phyloP scores from a whole-genome alignment of 805 yeast species.

The Hanseniaspora occidentalis region DNA sequence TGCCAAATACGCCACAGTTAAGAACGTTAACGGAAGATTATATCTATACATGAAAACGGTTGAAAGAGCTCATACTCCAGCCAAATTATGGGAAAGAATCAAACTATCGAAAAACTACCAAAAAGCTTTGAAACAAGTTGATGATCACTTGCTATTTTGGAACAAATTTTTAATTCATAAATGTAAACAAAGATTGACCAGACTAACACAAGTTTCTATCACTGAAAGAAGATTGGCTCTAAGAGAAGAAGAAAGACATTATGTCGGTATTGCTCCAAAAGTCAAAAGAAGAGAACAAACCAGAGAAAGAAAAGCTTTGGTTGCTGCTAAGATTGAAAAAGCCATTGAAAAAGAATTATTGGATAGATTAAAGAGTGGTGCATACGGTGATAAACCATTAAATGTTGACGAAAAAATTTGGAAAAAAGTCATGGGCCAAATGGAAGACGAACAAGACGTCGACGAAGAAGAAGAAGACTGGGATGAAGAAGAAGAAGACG shows the following conservation, averaged over 20 bases:
- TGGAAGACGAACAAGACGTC: conserved; percentile 53
- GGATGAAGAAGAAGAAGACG: conserved; percentile 36
- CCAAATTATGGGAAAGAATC: conserved; percentile 89
- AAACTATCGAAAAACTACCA: conserved; percentile 80
- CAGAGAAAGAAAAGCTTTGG: conserved; percentile 91
- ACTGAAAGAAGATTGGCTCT: conserved; percentile 89
- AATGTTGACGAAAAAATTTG: conserved; percentile 94
- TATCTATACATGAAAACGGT: conserved; percentile 93
- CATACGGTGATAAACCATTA: conserved; percentile 95
- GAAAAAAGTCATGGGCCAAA: conserved; percentile 83
- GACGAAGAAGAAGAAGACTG: conserved; percentile 31
- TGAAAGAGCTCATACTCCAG: conserved; percentile 94
- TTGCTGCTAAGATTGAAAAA: conserved; percentile 93
- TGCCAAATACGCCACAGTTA: conserved; percentile 80
- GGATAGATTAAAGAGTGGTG: conserved; percentile 93
- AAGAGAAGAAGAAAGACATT: conserved; percentile 83
- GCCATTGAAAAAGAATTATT: conserved; percentile 91
- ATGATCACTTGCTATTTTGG: conserved; percentile 84
- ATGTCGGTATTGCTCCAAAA: conserved; percentile 86
- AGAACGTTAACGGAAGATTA: conserved; percentile 64
- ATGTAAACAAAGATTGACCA: conserved; percentile 90
- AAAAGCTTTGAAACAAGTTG: conserved; percentile 80
- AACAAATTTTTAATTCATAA: conserved; percentile 81
- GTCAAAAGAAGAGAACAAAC: conserved; percentile 89
- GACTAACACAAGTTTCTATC: conserved; percentile 89